Base-by-base conservation (phyloP, 2,329 filamentous ascomycete genomes). In the Ophiostoma quercus region DNA sequence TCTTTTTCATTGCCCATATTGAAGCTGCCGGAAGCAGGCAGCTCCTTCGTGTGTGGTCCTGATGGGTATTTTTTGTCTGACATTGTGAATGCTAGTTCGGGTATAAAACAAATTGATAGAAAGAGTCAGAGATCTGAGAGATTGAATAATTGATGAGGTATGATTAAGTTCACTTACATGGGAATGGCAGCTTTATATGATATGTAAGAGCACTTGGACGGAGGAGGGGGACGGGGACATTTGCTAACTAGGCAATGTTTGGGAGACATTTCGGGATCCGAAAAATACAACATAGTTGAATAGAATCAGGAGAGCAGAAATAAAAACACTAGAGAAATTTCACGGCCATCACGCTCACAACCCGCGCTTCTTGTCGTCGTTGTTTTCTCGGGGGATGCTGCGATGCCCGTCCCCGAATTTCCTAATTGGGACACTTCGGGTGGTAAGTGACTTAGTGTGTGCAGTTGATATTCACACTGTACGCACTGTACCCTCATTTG, bases 281-380 rank as follows among this genome's bases (percentile, higher is more conserved):
- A 57, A 8, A 12, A 57, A 25, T 57, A 12, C 7, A 57, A 25
- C 8, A 3, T 25, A 25, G 11, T 4, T 4, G 11, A 11, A 57
- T 2, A 25, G 3, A 25, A 25, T 57, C n/a, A 57, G 11, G 19
- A 5, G 19, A 47, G 43, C 6, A 47, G 2, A 1, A 47, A n/a
- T 1, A 6, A 47, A n/a, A 19, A 47, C n/a, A 47, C 16, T 2
- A 57, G 22, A 25, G 19, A 8, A 29, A 12, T 57, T 12, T 2
- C n/a, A 22, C n/a, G 2, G 51, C 16, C 51, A 25, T n/a, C 43
- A n/a, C 16, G 16, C 43, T 47, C 43, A 47, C 4, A 19, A 47
- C 19, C 7, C 16, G 6, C 6, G 16, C 43, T 47, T 22, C 51
- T 25, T 57, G 47, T 79, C 79, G 67, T 78, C 70, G 73, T 80